These are phyloP conservation scores for Colletotrichum agaves DNA, from an alignment of 2,329 filamentous ascomycete species.

Conservation along the genomic window DNA sequence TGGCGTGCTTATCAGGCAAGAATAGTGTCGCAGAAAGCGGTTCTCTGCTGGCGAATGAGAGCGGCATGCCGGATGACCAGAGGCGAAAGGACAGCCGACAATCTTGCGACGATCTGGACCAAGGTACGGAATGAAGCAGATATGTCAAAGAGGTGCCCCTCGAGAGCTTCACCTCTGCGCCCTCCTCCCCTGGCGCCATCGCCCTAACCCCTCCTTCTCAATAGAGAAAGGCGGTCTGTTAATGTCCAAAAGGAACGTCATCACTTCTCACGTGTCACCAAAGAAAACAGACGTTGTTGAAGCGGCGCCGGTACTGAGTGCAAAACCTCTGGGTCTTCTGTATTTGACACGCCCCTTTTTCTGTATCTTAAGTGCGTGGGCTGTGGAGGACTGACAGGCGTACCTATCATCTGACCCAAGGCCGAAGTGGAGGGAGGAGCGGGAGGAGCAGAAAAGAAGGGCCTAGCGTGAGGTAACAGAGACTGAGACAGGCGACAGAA, in stretches of 20 bases:
- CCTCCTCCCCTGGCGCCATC: not conserved
- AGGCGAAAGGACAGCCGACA: slow-evolving; percentile 1
- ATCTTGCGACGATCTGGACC: slow-evolving; percentile 18
- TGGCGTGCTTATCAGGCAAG: slow-evolving; percentile 32
- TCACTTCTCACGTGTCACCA: slow-evolving; percentile 21
- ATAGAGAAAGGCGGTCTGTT: not conserved
- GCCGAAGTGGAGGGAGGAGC: slow-evolving; percentile 23
- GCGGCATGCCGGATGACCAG: not conserved
- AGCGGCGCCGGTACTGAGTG: not conserved
- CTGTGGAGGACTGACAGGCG: slow-evolving; percentile 4
- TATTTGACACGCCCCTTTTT: not conserved
- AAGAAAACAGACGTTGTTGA: not conserved
- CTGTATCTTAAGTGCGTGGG: not conserved
- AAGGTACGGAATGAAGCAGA: slow-evolving; percentile 1
- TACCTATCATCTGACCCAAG: slow-evolving; percentile 20
- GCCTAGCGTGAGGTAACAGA: slow-evolving; percentile 25
- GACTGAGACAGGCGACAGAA: slow-evolving; percentile 19
- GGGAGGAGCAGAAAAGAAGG: slow-evolving; percentile 32
- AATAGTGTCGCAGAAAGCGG: slow-evolving; percentile 31
- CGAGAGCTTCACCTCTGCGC: not conserved
- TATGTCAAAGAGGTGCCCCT: not conserved
- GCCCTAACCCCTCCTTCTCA: not conserved
- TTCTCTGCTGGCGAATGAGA: slow-evolving; percentile 27
- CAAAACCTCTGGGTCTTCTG: not conserved
- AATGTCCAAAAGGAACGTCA: slow-evolving; percentile 16